Evolutionary conservation across 148 eudicot genomes (phyloP), one percentile per base, ranked within the genome.

Genomic region (Chenopodium berlandieri): DNA sequence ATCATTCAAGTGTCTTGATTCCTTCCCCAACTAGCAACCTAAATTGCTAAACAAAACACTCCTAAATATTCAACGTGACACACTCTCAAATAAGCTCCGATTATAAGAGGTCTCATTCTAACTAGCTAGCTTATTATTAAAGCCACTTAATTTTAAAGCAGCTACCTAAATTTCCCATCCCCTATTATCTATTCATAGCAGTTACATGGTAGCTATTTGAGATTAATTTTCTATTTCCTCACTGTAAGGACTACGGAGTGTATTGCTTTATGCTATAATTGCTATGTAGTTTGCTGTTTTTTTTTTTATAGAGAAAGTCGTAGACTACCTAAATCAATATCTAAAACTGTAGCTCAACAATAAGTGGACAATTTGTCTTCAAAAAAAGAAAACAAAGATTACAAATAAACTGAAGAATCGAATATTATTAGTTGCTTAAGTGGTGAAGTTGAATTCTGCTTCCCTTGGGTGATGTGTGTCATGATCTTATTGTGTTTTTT

Each of bases 401-500:
- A 62, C 66, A 20, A 62, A 22, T 62, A n/a, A 47, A 34, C 63
- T 47, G 22, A 60, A 76, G 54, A 63, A 60, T 63, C 16, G 22
- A 64, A 32, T 16, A 1, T 60, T 25, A 23, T 58, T 17, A 19
- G 4, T 56, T 54, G 50, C 9, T 7, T 30, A 19, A 48, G 20
- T 50, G 20, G 16, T 70, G 71, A 37, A 14, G 30, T 69, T 54
- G 74, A 68, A 60, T 64, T 25, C 62, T 56, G 62, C 22, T 56
- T 56, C 7, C 62, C 22, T 37, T 14, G 25, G 31, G 17, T 22
- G 3, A 67, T 23, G 34, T 40, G 20, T 52, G 44, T 54, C 52
- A 44, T 70, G 65, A 75, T 37, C 76, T 75, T 62, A 75, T 62
- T 23, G 34, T 82, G 0, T 44, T 11, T 71, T 11, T 56, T 50